A percentile compares a stretch with the other conserved stretches of the same genome.
These are phyloP conservation scores for Lentinula sp. DNA, from an alignment of 768 basidiomycete species.

Conservation along the genomic window DNA sequence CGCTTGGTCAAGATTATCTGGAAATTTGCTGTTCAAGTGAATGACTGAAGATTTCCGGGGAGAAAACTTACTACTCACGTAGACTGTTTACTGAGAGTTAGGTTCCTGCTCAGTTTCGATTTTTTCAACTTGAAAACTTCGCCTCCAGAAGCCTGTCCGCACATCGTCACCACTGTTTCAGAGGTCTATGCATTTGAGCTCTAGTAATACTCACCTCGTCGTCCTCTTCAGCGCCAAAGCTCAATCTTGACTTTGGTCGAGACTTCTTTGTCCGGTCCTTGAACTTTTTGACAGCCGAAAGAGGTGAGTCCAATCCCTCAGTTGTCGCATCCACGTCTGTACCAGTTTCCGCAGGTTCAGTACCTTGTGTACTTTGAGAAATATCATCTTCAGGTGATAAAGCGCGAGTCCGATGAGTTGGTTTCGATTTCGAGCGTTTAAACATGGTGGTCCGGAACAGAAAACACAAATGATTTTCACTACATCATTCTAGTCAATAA, in stretches of 20 bases:
- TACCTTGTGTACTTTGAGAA: background rate
- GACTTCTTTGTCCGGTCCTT: constrained; percentile 68
- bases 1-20: constrained; percentile 48
- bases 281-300: constrained; percentile 54
- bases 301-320: constrained; percentile 46
- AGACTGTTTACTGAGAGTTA: constrained; percentile 50
- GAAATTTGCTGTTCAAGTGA: constrained; percentile 29
- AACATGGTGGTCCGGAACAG: background rate
- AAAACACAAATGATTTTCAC: background rate
- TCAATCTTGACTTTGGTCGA: constrained; percentile 62
- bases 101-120: constrained; percentile 65
- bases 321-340: background rate
- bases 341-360: background rate
- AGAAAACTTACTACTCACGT: constrained; percentile 27
- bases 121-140: constrained; percentile 79
- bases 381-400: constrained; percentile 1
- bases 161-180: background rate
- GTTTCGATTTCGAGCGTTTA: constrained; percentile 4
- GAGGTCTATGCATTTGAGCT: background rate
- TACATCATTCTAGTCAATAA: background rate
- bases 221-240: constrained; percentile 60
- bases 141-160: constrained; percentile 16
- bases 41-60: constrained; percentile 6
- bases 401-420: background rate
- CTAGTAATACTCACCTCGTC: constrained; percentile 41